These are phyloP conservation scores for Salvia rosmarinus DNA, from an alignment of 257 asterid species.

Conservation along the genomic window DNA sequence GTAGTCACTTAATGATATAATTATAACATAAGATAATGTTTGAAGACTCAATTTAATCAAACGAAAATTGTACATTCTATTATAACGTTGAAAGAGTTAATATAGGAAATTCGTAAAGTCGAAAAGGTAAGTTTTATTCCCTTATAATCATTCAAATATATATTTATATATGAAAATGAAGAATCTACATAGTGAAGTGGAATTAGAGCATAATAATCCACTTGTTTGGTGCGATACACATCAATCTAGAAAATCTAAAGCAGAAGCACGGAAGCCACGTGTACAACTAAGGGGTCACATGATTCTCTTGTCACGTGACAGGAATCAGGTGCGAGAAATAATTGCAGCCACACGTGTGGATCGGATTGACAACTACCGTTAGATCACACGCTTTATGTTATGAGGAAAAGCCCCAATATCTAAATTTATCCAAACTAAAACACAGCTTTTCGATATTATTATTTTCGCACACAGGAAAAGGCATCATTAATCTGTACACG, in stretches of 20 bases:
- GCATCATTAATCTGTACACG: neutral
- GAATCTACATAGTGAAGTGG: neutral
- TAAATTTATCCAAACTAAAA: neutral
- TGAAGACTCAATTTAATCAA: neutral
- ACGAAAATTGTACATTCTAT: neutral
- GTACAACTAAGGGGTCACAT: constrained; percentile 12
- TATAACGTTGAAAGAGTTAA: neutral
- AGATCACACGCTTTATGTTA: constrained; percentile 15
- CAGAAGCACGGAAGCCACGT: neutral
- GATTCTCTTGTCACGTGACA: constrained; percentile 7
- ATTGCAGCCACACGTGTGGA: constrained; percentile 13
- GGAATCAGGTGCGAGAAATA: neutral
- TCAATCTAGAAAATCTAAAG: neutral
- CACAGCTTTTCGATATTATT: constrained; percentile 1
- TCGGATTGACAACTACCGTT: neutral
- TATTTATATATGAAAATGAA: neutral
- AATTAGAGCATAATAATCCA: constrained; percentile 5
- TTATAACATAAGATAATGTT: too few species aligned
- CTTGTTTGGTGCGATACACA: constrained; percentile 8
- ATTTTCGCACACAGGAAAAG: neutral
- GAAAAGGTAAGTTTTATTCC: neutral
- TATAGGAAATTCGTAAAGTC: neutral
- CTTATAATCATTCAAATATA: neutral
- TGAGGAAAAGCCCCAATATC: neutral
- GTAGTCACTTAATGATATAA: too few species aligned